Conservation (phyloP, 2,329 filamentous ascomycete genomes). For the Coccinonectria pachysandricola region DNA sequence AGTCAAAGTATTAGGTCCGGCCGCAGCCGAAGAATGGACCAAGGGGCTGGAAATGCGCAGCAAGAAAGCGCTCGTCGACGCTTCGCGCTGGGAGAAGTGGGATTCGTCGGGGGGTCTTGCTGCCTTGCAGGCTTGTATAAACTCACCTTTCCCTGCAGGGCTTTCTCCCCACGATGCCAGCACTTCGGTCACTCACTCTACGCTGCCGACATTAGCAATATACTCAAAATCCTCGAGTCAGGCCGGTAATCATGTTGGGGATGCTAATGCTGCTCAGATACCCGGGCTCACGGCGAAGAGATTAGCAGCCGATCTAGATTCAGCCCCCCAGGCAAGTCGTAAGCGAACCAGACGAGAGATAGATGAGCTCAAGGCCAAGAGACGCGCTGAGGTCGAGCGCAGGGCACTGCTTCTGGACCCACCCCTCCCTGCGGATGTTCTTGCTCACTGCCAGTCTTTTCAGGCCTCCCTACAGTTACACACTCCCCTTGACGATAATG, state of each 20-base stretch:
- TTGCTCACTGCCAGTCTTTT: conserved; percentile 64
- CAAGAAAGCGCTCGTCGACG: conserved; percentile 48
- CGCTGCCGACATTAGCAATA: no score
- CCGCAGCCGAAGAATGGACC: conserved; percentile 65
- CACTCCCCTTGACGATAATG: conserved; percentile 54
- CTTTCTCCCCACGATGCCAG: neutral
- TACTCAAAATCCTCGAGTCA: no score
- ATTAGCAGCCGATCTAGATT: conserved; percentile 2
- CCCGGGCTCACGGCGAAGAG: conserved; percentile 1
- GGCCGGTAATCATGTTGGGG: neutral
- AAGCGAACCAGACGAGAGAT: conserved; percentile 53
- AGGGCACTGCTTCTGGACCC: conserved; percentile 57
- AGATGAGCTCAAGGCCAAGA: conserved; percentile 50
- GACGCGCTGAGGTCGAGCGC: conserved; percentile 61
- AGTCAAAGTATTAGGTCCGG: conserved; percentile 55
- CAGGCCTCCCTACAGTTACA: conserved; percentile 62
- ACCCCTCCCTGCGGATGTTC: conserved; percentile 49
- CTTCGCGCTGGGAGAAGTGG: conserved; percentile 68
- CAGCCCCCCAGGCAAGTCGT: conserved; percentile 2
- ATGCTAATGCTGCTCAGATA: conserved; percentile 2
- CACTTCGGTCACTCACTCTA: no score
- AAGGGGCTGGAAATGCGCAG: conserved; percentile 62
- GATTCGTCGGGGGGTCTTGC: conserved; percentile 35
- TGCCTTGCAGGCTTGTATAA: conserved; percentile 23
- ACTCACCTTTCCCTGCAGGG: conserved; percentile 1